phyloP scores from a whole-genome alignment of 352 stramenopile species.

The Phytopythium oedochilum region DNA sequence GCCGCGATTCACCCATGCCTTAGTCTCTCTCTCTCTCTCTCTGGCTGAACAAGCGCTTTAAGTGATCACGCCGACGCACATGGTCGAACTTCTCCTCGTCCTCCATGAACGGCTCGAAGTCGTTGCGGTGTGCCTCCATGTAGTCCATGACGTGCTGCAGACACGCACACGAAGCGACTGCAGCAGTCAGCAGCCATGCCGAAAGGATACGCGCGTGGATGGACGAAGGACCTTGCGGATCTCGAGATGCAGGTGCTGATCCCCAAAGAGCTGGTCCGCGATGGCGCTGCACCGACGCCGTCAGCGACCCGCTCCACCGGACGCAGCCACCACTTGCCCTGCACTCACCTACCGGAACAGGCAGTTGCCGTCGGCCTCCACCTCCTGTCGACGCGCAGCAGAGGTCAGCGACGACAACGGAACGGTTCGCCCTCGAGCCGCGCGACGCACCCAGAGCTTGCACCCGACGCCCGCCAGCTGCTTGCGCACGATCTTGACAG shows the following conservation, averaged over 20 bases:
- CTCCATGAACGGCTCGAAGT: slow-evolving; percentile 88
- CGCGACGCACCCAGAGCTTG: slow-evolving; percentile 43
- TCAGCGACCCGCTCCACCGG: not conserved
- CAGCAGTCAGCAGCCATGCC: not conserved
- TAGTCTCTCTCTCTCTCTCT: no score
- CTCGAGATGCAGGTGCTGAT: slow-evolving; percentile 58
- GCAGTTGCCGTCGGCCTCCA: slow-evolving; percentile 80
- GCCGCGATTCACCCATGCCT: not conserved
- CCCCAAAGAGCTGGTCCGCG: slow-evolving; percentile 68
- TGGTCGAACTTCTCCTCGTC: slow-evolving; percentile 84
- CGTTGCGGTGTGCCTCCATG: slow-evolving; percentile 58
- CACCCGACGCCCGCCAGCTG: slow-evolving; percentile 50
- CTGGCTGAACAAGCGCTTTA: not conserved
- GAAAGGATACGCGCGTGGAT: not conserved
- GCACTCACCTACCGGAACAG: slow-evolving; percentile 55
- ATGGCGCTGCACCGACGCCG: slow-evolving; percentile 33
- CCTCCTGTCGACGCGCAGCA: slow-evolving; percentile 27
- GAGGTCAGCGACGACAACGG: not conserved
- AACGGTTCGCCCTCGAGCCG: not conserved
- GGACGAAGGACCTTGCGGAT: slow-evolving; percentile 47
- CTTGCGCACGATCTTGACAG: slow-evolving; percentile 48
- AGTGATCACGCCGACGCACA: slow-evolving; percentile 17
- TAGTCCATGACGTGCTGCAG: slow-evolving; percentile 63
- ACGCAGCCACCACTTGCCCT: no score
- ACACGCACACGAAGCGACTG: not conserved